These are phyloP conservation scores for Canna indica DNA, from an alignment of 176 grass and related monocot species.

Conservation along the genomic window DNA sequence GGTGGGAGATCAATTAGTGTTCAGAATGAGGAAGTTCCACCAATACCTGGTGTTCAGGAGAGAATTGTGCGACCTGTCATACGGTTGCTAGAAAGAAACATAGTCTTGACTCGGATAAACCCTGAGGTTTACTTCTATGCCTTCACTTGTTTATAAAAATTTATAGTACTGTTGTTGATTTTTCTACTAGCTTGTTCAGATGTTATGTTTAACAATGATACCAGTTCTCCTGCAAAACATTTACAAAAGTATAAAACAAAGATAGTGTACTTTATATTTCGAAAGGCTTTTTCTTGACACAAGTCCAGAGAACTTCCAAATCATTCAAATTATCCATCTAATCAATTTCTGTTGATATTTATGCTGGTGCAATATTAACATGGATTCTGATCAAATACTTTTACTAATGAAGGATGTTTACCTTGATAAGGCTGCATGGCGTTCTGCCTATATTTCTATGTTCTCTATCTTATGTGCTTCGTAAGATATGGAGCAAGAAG, in stretches of 20 bases:
- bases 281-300: no score
- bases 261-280: no score
- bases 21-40: slow-evolving; percentile 60
- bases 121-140: slow-evolving; percentile 52
- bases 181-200: background rate
- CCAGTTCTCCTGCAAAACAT: no score
- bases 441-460: background rate
- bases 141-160: background rate
- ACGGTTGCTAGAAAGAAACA: slow-evolving; percentile 63
- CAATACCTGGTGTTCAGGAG: slow-evolving; percentile 35
- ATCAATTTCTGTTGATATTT: no score
- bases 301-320: no score
- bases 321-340: no score
- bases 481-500: background rate
- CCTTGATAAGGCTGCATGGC: background rate
- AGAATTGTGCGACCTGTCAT: slow-evolving; percentile 64
- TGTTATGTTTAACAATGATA: background rate
- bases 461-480: background rate
- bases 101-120: slow-evolving; percentile 86
- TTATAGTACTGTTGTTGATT: background rate
- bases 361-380: background rate
- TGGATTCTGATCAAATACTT: background rate
- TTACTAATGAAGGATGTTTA: background rate
- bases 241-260: no score
- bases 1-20: slow-evolving; percentile 42